Base-by-base conservation (phyloP, 352 stramenopile species). In the Blastocystis sp. region DNA sequence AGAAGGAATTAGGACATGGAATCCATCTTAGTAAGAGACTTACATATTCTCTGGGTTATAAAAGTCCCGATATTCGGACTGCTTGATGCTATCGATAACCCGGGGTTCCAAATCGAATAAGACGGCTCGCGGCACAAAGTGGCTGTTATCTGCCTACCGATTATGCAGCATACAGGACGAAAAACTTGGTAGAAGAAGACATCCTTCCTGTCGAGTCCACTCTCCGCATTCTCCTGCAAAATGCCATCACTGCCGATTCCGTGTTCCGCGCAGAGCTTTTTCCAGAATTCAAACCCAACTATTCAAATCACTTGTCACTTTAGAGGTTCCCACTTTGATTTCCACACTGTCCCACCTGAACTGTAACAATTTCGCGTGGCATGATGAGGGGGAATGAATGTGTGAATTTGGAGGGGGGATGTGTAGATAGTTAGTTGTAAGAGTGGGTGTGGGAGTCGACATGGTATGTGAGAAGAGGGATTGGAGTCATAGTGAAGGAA, bases 41-140 rank as follows among this genome's bases (percentile, higher is more conserved):
- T 38, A 99, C 65, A 98, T 94, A 91, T 99, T 99, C 90, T 99
- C 97, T 2, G 96, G 95, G 90, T 99, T 99, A 90, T 98, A 99
- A n/a, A 99, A 91, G 77, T 98, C 95, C 40, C 94, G 92, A 88
- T 98, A 98, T 34, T 92, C 92, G 0, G 92, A 95, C 60, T 94
- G 95, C 62, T 92, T 92, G 89, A 97, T 97, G 60, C 91, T 95
- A 87, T 97, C 96, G 90, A 98, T 95, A 43, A 96, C 93, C 56
- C 91, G 92, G 17, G 94, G 97, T 91, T 99, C 97, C 38, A 99
- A 90, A 91, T 99, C 97, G 91, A 99, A 96, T 64, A 99, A 91
- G 62, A 99, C 91, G 19, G 96, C 96, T 56, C 96, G 91, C 19
- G 96, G 96, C 65, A 98, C 98, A 92, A 98, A 99, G 87, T 98